phyloP scores from a whole-genome alignment of 768 basidiomycete species.

The Candolleomyces aberdarensis region DNA sequence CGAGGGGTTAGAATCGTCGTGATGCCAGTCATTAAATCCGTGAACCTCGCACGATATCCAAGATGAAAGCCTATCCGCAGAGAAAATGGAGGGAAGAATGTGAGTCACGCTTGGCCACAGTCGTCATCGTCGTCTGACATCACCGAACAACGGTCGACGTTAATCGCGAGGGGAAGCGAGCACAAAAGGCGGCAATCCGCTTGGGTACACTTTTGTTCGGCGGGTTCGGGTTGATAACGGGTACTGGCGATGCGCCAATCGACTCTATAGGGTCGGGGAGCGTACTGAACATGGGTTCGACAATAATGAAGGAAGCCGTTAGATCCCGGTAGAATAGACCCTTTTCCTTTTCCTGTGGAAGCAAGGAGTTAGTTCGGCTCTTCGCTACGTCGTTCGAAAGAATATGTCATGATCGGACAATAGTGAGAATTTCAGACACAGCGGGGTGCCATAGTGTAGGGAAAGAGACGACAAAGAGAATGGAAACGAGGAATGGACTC shows the following conservation, averaged over 20 bases:
- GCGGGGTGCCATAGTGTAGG: not conserved
- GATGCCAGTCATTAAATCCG: constrained; percentile 3
- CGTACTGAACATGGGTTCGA: constrained; percentile 8
- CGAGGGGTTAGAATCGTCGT: not conserved
- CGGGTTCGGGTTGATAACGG: constrained; percentile 9
- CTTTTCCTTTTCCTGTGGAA: constrained; percentile 6
- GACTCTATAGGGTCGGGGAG: constrained; percentile 16
- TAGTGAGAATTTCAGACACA: not conserved
- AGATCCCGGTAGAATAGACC: constrained; percentile 10
- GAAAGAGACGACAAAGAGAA: not conserved
- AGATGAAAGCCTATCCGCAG: not conserved
- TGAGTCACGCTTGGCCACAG: not conserved
- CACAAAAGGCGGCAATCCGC: constrained; percentile 20
- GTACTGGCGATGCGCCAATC: constrained; percentile 19
- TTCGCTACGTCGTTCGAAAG: not conserved
- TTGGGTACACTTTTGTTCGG: constrained; percentile 14
- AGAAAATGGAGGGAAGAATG: not conserved
- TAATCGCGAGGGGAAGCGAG: constrained; percentile 20
- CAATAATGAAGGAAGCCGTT: constrained; percentile 8
- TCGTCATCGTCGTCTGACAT: not conserved
- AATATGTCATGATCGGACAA: not conserved
- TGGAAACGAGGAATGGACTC: not conserved
- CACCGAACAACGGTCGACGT: not conserved
- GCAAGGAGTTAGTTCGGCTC: constrained; percentile 2
- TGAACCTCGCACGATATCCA: not conserved